Evolutionary conservation across 179 eudicot species (phyloP).

Genomic region (Beta corolliflora): DNA sequence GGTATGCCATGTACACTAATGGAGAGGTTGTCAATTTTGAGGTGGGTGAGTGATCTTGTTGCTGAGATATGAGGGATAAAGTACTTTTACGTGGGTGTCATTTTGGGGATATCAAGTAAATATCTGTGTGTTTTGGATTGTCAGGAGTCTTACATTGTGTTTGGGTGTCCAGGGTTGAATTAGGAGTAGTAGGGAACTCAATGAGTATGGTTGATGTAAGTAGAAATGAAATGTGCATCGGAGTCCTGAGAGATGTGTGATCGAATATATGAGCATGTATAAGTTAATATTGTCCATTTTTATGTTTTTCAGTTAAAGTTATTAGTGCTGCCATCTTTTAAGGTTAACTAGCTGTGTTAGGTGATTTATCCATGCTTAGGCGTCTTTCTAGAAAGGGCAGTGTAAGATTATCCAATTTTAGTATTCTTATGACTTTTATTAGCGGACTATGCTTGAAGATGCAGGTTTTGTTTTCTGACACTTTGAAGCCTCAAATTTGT

Average conservation of each 20-base stretch:
- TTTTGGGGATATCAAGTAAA: background rate
- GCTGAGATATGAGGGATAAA: background rate
- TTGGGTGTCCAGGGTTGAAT: background rate
- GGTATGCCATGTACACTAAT: background rate
- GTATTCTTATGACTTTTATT: background rate
- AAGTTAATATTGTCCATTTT: background rate
- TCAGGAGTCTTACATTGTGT: background rate
- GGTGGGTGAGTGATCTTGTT: background rate
- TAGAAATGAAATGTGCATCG: background rate
- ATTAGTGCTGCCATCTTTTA: background rate
- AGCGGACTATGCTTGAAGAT: background rate
- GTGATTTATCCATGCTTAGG: background rate
- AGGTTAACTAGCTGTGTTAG: background rate
- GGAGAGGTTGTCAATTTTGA: background rate
- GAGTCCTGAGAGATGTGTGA: background rate
- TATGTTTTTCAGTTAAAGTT: background rate
- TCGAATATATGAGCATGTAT: background rate
- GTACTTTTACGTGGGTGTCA: too few species aligned
- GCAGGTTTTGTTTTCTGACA: background rate
- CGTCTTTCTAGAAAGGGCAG: background rate
- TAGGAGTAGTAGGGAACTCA: background rate
- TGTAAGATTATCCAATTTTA: background rate
- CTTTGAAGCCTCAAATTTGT: background rate
- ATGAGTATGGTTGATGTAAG: background rate
- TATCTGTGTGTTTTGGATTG: background rate